Evolutionary conservation across 495 filamentous ascomycete species (phyloP).

Genomic region (Jackrogersella multiformis): DNA sequence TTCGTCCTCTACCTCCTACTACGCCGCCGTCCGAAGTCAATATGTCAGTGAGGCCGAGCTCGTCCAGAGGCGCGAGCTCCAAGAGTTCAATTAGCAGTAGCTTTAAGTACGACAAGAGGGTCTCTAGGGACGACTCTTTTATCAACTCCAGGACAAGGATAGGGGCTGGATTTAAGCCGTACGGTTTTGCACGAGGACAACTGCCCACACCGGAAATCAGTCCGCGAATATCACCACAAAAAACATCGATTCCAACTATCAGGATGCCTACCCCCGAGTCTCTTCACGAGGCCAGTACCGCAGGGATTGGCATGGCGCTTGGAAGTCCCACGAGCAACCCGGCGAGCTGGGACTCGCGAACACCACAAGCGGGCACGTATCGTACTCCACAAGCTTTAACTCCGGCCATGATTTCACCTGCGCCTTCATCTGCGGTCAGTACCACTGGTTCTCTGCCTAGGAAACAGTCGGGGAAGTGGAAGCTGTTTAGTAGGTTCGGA

Average conservation of each 20-base stretch:
- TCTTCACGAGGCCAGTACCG: conserved; percentile 43
- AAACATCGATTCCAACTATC: conserved; percentile 37
- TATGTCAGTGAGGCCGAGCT: conserved; percentile 55
- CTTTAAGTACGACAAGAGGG: conserved; percentile 48
- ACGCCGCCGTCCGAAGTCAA: conserved; percentile 47
- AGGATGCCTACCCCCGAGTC: conserved; percentile 54
- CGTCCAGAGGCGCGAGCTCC: conserved; percentile 45
- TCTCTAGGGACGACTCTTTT: conserved; percentile 62
- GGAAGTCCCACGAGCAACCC: conserved; percentile 59
- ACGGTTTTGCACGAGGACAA: conserved; percentile 45
- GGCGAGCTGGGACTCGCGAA: conserved; percentile 18
- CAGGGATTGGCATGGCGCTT: conserved; percentile 66
- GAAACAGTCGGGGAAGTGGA: conserved; percentile 60
- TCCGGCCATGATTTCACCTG: conserved; percentile 33
- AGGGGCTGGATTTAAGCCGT: conserved; percentile 43
- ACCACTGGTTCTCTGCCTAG: conserved; percentile 52
- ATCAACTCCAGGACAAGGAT: conserved; percentile 36
- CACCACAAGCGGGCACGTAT: conserved; percentile 24
- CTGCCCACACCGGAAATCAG: conserved; percentile 57
- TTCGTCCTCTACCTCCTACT: conserved; percentile 50
- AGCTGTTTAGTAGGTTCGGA: conserved; percentile 61
- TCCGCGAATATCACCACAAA: conserved; percentile 42
- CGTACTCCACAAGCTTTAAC: conserved; percentile 26
- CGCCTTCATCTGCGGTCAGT: conserved; percentile 39
- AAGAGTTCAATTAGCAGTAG: conserved; percentile 36